These are phyloP conservation scores for Paramecium primaurelia DNA, from an alignment of 73 alveolate genomes.

Conservation along the genomic window DNA sequence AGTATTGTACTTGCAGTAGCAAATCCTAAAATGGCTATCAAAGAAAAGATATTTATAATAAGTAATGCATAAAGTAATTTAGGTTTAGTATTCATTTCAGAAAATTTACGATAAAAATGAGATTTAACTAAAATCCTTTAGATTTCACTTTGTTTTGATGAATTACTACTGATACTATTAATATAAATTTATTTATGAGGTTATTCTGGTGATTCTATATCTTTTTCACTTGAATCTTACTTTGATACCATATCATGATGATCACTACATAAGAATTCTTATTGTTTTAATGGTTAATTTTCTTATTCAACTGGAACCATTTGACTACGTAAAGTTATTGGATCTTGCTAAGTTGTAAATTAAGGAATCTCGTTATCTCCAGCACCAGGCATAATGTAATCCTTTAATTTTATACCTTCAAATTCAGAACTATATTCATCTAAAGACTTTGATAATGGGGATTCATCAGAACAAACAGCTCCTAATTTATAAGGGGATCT, in stretches of 20 bases:
- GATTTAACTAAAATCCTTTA: conserved; percentile 2
- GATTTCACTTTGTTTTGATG: conserved; percentile 11
- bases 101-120: neutral
- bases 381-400: neutral
- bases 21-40: neutral
- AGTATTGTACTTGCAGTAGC: neutral
- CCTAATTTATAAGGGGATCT: neutral
- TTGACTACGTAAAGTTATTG: neutral
- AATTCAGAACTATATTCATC: conserved; percentile 37
- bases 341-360: neutral
- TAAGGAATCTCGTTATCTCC: neutral
- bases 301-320: neutral
- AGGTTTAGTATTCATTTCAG: neutral
- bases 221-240: neutral
- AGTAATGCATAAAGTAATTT: neutral
- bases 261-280: conserved; percentile 36
- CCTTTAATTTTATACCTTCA: neutral
- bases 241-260: neutral
- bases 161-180: neutral
- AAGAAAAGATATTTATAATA: neutral
- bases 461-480: conserved; percentile 22
- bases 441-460: neutral
- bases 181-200: neutral
- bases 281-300: neutral
- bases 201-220: neutral